Conservation (phyloP, 1,139 yeast species). For the Petasospora fabianii region DNA sequence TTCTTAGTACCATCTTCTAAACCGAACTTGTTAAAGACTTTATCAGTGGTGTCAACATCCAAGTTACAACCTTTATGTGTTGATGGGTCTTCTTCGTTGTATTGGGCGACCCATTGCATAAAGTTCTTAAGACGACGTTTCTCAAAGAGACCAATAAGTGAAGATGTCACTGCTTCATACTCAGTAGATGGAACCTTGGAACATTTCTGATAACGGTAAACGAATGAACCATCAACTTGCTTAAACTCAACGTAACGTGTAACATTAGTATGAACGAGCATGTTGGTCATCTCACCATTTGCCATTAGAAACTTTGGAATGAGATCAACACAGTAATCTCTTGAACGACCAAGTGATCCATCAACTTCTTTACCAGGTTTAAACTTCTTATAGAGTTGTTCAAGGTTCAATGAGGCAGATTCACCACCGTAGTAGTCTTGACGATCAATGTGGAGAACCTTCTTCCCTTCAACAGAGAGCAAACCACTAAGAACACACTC, state of each 20-base stretch:
- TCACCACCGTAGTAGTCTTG: conserved; percentile 95
- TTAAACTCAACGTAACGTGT: conserved; percentile 94
- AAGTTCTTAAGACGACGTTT: conserved; percentile 93
- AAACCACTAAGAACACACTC: conserved; percentile 95
- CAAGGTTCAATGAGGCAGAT: conserved; percentile 47
- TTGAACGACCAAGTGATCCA: conserved; percentile 74
- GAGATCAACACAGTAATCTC: conserved; percentile 97
- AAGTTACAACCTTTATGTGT: conserved; percentile 88
- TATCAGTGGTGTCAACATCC: conserved; percentile 89
- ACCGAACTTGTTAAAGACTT: conserved; percentile 84
- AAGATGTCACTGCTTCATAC: conserved; percentile 84
- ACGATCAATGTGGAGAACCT: conserved; percentile 92
- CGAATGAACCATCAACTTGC: conserved; percentile 93
- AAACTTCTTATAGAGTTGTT: conserved; percentile 62
- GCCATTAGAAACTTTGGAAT: conserved; percentile 98
- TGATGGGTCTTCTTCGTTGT: conserved; percentile 69
- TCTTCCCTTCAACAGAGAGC: conserved; percentile 93
- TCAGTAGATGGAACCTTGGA: conserved; percentile 95
- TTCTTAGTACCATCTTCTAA: conserved; percentile 92
- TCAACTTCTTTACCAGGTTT: conserved; percentile 74
- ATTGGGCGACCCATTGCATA: conserved; percentile 80
- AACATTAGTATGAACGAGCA: conserved; percentile 91
- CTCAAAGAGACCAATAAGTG: conserved; percentile 94
- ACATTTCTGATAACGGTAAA: conserved; percentile 73
- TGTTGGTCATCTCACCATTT: conserved; percentile 94